Evolutionary conservation across 2,329 filamentous ascomycete genomes (phyloP), one percentile per base, ranked within the genome.

Genomic region (Paraphaeosphaeria sporulosa): DNA sequence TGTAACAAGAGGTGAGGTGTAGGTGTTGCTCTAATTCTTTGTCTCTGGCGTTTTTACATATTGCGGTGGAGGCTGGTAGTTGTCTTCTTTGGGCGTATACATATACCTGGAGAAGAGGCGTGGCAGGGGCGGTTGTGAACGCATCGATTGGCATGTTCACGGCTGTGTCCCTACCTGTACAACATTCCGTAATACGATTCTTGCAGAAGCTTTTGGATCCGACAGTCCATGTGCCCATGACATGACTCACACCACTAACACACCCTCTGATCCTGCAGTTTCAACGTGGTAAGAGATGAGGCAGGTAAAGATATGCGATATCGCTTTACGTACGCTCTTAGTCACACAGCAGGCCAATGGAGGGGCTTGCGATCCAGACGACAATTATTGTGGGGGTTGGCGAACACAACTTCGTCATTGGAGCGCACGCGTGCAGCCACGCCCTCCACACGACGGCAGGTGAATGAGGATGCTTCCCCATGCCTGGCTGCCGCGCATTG

Each of bases 131-230:
- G 40, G 57, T 38, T 57, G 42, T 43, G 58, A 50, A 62, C 59
- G 60, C 59, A 56, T 67, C 49, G 42, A 54, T 52, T 57, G 55
- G 62, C 55, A 64, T 62, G 60, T 64, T 64, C 61, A 59, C 55
- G 57, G 55, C 58, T 44, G 59, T 46, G 58, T 54, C 62, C 38
- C 48, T 55, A 49, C 59, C 66, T 75, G 73, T 76, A 72, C 71
- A 73, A 71, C 69, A 74, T 59, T 40, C 60, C 65, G 63, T 59
- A 66, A 69, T 69, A 66, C 54, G 64, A 69, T 59, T 59, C 66
- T 65, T 68, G 63, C 59, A 63, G 57, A 58, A 47, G 49, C n/a
- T 13, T 46, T 42, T 40, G 49, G 49, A 56, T 40, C 32, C 9
- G 17, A 46, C 27, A 23, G 15, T 9, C 46, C 4, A 32, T 46